These are phyloP conservation scores for Entomortierella chlamydospora DNA, from an alignment of 192 early-diverging fungal species.

Conservation along the genomic window DNA sequence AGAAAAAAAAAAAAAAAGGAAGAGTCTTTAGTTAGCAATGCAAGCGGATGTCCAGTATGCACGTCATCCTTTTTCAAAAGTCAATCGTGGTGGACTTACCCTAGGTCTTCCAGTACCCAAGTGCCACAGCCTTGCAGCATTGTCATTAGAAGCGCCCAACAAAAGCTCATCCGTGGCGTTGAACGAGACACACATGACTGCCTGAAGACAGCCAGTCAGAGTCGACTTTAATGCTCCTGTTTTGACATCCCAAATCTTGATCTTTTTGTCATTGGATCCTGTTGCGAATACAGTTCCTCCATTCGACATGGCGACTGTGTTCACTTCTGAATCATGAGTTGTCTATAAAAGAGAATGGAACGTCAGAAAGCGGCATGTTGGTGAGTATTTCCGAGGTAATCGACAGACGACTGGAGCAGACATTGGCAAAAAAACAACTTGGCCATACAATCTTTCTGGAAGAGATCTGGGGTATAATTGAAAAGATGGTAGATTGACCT, in stretches of 20 bases:
- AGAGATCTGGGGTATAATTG: slow-evolving; percentile 44
- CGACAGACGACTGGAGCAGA: no score
- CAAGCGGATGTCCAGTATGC: background rate
- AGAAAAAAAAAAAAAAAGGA: slow-evolving; percentile 1
- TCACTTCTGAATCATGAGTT: slow-evolving; percentile 83
- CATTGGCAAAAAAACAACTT: background rate
- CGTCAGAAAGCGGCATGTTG: slow-evolving; percentile 18
- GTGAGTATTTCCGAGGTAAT: no score
- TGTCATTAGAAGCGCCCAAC: slow-evolving; percentile 90
- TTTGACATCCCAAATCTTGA: slow-evolving; percentile 82
- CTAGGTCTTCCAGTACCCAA: slow-evolving; percentile 78
- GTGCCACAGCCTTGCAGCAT: slow-evolving; percentile 90
- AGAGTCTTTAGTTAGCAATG: background rate
- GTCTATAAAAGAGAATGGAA: slow-evolving; percentile 50
- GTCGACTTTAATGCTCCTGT: slow-evolving; percentile 72
- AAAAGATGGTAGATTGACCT: slow-evolving; percentile 40
- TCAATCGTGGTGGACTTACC: slow-evolving; percentile 49
- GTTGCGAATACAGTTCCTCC: slow-evolving; percentile 80
- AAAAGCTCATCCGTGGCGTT: slow-evolving; percentile 75
- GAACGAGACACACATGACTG: slow-evolving; percentile 86
- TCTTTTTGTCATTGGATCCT: slow-evolving; percentile 84
- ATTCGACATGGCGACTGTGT: slow-evolving; percentile 78
- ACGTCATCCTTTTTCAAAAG: background rate
- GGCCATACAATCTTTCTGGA: slow-evolving; percentile 39
- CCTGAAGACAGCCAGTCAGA: slow-evolving; percentile 86